Evolutionary conservation across 768 basidiomycete genomes (phyloP).

Genomic region (Clitopilus hobsonii): DNA sequence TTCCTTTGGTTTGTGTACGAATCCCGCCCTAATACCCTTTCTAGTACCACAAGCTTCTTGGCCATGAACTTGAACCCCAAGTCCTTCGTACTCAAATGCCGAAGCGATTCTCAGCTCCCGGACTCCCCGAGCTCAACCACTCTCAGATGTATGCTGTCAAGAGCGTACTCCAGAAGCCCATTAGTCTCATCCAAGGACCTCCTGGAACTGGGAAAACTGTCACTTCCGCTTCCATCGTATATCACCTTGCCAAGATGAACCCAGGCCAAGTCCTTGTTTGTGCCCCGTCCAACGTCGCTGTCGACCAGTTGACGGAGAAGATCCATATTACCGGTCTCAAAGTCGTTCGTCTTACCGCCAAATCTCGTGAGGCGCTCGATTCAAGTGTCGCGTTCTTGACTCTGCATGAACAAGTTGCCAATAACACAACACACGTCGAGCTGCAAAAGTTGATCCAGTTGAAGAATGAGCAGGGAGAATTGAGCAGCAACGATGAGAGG

Average conservation of each 20-base stretch:
- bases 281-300: slow-evolving; percentile 98
- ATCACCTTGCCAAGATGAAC: slow-evolving; percentile 99
- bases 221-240: slow-evolving; percentile 97
- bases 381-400: slow-evolving; percentile 94
- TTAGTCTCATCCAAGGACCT: slow-evolving; percentile 96
- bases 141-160: slow-evolving; percentile 99
- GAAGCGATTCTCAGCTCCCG: slow-evolving; percentile 94
- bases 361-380: slow-evolving; percentile 96
- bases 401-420: slow-evolving; percentile 95
- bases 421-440: slow-evolving; percentile 93
- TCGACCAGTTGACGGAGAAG: slow-evolving; percentile 98
- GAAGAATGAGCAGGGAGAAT: slow-evolving; percentile 95
- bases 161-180: slow-evolving; percentile 95
- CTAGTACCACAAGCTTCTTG: slow-evolving; percentile 97
- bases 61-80: slow-evolving; percentile 96
- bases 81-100: slow-evolving; percentile 90
- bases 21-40: slow-evolving; percentile 2
- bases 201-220: slow-evolving; percentile 99
- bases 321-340: slow-evolving; percentile 99
- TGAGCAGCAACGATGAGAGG: slow-evolving; percentile 94
- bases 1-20: neutral
- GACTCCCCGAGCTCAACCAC: slow-evolving; percentile 96
- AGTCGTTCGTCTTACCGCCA: slow-evolving; percentile 95
- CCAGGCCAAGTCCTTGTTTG: slow-evolving; percentile 98
- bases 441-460: slow-evolving; percentile 97